Percentiles rank a stretch among this genome's conserved stretches.
These are phyloP conservation scores for Monocercomonoides exilis DNA, from an alignment of 78 protist genomes.

Conservation along the genomic window DNA sequence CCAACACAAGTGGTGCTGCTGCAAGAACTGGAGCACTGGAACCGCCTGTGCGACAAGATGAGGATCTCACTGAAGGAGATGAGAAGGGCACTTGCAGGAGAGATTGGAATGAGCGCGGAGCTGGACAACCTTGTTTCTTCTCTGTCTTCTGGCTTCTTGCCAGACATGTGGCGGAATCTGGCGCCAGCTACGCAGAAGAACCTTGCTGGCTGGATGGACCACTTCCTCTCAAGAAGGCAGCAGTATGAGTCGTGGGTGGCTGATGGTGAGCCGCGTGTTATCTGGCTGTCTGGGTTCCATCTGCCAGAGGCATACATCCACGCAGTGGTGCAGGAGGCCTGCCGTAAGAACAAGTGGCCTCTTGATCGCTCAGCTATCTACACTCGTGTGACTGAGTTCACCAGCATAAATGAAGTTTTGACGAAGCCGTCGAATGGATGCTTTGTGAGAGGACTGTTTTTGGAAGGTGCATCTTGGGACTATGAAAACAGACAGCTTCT, in stretches of 20 bases:
- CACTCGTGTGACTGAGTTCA: slow-evolving; percentile 50
- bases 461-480: slow-evolving; percentile 83
- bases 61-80: slow-evolving; percentile 41
- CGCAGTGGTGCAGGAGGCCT: slow-evolving; percentile 78
- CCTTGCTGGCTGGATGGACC: slow-evolving; percentile 68
- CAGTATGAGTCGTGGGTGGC: slow-evolving; percentile 60
- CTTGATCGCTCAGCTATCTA: slow-evolving; percentile 64
- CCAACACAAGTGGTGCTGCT: slow-evolving; percentile 69
- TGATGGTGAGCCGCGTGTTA: slow-evolving; percentile 60
- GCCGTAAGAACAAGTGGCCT: slow-evolving; percentile 75
- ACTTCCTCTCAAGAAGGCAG: slow-evolving; percentile 40
- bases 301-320: slow-evolving; percentile 77
- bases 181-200: slow-evolving; percentile 63
- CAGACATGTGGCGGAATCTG: slow-evolving; percentile 56
- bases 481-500: slow-evolving; percentile 12
- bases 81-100: slow-evolving; percentile 68
- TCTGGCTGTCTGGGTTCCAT: slow-evolving; percentile 85
- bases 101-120: slow-evolving; percentile 64
- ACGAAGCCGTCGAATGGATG: slow-evolving; percentile 54
- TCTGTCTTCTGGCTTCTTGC: slow-evolving; percentile 28
- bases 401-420: background rate
- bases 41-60: slow-evolving; percentile 52
- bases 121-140: slow-evolving; percentile 56
- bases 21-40: slow-evolving; percentile 80
- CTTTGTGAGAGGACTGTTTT: slow-evolving; percentile 60